Percentiles rank a stretch among this genome's conserved stretches.
Conservation (phyloP, 129 eudicot genomes). For the Escallonia herrerae region DNA sequence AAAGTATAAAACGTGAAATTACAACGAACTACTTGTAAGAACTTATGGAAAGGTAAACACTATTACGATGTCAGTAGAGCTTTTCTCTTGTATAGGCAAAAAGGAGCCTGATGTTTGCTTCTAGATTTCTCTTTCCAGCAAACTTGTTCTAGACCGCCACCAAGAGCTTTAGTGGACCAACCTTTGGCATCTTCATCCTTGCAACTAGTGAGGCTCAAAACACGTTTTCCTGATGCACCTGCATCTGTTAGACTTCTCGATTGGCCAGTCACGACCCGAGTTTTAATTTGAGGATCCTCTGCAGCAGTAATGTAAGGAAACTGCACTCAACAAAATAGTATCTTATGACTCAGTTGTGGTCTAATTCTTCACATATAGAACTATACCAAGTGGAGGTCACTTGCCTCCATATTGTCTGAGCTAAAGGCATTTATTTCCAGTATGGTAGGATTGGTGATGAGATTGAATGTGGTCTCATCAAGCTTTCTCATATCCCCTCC, state of each 20-base stretch:
- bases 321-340: conserved; percentile 30
- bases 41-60: conserved; percentile 10
- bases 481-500: conserved; percentile 97
- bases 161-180: conserved; percentile 48
- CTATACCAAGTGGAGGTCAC: neutral
- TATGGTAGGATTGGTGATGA: conserved; percentile 76
- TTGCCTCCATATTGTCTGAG: conserved; percentile 81
- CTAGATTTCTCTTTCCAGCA: conserved; percentile 65
- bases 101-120: conserved; percentile 28
- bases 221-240: conserved; percentile 16
- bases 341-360: neutral
- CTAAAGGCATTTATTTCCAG: conserved; percentile 82
- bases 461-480: conserved; percentile 46
- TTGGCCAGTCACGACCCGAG: conserved; percentile 14
- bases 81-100: conserved; percentile 68
- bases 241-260: conserved; percentile 15
- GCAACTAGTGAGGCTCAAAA: conserved; percentile 55
- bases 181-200: conserved; percentile 54
- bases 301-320: conserved; percentile 44
- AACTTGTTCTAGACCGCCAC: conserved; percentile 49
- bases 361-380: neutral
- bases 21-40: too few species aligned
- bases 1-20: too few species aligned
- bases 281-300: neutral
- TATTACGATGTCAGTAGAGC: conserved; percentile 48